Percentiles rank a stretch among this genome's conserved stretches.
These are phyloP conservation scores for Populus euphratica DNA, from an alignment of 345 rosid species.

Conservation along the genomic window DNA sequence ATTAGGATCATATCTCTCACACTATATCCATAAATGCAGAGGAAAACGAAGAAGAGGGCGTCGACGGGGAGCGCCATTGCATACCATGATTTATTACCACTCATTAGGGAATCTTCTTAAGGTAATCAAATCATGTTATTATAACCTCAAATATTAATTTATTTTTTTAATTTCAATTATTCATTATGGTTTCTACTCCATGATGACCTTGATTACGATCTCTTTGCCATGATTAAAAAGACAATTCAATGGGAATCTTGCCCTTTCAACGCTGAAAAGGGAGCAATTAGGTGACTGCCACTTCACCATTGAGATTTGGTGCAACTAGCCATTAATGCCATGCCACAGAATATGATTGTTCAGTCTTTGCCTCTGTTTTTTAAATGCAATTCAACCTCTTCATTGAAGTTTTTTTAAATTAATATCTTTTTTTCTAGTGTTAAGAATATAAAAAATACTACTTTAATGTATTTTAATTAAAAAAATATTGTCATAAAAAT, in stretches of 20 bases:
- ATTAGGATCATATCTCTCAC: no score
- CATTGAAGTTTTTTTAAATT: no score
- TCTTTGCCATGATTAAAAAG: background rate
- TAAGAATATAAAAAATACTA: no score
- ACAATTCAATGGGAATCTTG: conserved; percentile 24
- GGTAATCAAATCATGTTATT: background rate
- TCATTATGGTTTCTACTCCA: background rate
- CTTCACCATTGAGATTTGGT: background rate
- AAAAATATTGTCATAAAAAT: no score
- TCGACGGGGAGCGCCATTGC: background rate
- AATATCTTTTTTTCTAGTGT: no score
- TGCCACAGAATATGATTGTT: background rate
- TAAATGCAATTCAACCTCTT: no score
- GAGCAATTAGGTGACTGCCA: background rate
- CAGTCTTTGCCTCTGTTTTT: no score
- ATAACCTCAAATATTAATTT: background rate
- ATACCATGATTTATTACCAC: background rate
- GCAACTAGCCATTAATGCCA: background rate
- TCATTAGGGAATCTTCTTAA: background rate
- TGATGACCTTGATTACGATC: conserved; percentile 1
- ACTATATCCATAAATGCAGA: no score
- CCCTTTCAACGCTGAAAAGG: conserved; percentile 18
- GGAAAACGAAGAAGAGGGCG: no score
- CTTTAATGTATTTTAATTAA: no score
- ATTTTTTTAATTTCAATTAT: background rate